These are phyloP conservation scores for Mycena venus DNA, from an alignment of 768 basidiomycete genomes.

Conservation along the genomic window DNA sequence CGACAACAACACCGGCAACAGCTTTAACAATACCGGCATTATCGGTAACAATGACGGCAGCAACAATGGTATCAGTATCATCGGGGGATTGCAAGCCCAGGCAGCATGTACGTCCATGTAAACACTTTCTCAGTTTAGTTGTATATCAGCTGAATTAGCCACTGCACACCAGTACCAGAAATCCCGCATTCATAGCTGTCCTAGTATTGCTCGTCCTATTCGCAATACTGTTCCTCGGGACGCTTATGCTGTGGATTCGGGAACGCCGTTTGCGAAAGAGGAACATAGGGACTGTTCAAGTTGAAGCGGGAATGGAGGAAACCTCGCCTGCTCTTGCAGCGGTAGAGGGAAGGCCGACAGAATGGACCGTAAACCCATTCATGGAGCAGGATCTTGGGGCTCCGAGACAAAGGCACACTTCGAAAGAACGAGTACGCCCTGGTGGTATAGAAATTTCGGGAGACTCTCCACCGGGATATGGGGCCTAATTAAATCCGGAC, in stretches of 20 bases:
- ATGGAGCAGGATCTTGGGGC: not conserved
- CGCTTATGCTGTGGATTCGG: too few relatives aligned
- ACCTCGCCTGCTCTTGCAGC: not conserved
- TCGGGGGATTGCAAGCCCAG: not conserved
- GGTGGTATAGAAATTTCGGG: too few relatives aligned
- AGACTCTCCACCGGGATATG: too few relatives aligned
- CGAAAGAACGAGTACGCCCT: too few relatives aligned
- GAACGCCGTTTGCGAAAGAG: not conserved
- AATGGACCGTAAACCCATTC: too few relatives aligned
- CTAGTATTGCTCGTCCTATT: too few relatives aligned
- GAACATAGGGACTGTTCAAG: not conserved
- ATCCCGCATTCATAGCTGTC: not conserved
- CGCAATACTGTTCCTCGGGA: too few relatives aligned
- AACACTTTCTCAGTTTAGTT: not conserved
- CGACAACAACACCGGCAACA: too few relatives aligned
- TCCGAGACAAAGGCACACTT: not conserved
- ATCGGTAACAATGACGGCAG: too few relatives aligned
- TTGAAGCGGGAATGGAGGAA: not conserved
- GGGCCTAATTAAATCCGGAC: too few relatives aligned
- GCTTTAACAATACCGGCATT: too few relatives aligned
- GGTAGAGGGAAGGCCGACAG: not conserved
- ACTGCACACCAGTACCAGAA: not conserved
- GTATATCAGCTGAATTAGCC: not conserved
- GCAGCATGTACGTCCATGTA: not conserved
- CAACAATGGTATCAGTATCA: too few relatives aligned